Evolutionary conservation across 176 grass and related monocot species (phyloP).

Genomic region (Carex myosuroides): DNA sequence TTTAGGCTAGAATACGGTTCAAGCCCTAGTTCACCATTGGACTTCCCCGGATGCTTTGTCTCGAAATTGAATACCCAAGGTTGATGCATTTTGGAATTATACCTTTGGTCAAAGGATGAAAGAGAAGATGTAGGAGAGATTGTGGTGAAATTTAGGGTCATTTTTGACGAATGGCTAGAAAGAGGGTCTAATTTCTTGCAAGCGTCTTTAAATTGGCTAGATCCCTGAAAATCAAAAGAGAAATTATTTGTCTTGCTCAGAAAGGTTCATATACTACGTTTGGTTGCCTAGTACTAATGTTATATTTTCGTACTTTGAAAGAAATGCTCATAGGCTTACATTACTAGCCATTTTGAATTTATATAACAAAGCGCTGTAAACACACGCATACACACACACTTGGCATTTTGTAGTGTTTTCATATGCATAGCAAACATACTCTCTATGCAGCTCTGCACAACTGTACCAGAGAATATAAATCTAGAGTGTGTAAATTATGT

Average conservation of each 20-base stretch:
- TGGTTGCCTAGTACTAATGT: not conserved
- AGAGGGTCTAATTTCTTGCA: constrained; percentile 33
- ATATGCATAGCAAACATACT: not conserved
- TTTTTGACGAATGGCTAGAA: constrained; percentile 11
- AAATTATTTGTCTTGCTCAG: not conserved
- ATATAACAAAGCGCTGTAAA: not conserved
- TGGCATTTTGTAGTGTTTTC: not conserved
- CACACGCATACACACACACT: not conserved
- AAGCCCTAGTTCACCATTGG: not conserved
- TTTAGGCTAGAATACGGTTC: constrained; percentile 10
- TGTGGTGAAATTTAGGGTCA: constrained; percentile 31
- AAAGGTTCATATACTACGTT: not conserved
- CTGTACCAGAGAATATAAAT: not conserved
- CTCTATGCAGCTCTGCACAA: not conserved
- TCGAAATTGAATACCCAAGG: constrained; percentile 25
- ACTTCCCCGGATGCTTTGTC: constrained; percentile 47
- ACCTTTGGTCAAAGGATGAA: constrained; percentile 16
- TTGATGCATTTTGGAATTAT: not conserved
- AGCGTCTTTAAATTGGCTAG: constrained; percentile 32
- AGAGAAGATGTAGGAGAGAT: constrained; percentile 28
- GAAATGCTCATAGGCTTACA: not conserved
- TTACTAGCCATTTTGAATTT: not conserved
- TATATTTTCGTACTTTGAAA: not conserved
- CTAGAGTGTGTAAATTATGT: not conserved
- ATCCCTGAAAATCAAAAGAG: constrained; percentile 25